These are phyloP conservation scores for Pleurostoma richardsiae DNA, from an alignment of 2,329 filamentous ascomycete species.

Conservation along the genomic window DNA sequence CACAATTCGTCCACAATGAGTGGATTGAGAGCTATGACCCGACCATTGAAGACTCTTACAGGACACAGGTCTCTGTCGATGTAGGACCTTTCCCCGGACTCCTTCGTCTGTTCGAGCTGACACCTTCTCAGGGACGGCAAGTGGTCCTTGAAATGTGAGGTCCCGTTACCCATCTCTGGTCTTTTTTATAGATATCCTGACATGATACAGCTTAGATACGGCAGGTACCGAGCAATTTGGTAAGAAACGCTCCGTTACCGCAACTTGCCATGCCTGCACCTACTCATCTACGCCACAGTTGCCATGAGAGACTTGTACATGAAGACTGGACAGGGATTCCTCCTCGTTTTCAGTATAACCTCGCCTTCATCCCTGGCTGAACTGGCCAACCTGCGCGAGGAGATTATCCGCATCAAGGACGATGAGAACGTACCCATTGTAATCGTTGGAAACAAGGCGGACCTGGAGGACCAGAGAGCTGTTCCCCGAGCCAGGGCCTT, in stretches of 20 bases:
- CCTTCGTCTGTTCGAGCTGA: conserved; percentile 19
- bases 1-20: conserved; percentile 90
- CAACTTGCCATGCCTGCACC: not conserved
- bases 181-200: conserved; percentile 16
- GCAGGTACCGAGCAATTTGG: conserved; percentile 91
- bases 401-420: conserved; percentile 88
- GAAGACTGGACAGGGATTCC: conserved; percentile 88
- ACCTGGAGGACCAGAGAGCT: conserved; percentile 78
- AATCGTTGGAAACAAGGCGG: conserved; percentile 87
- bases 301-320: conserved; percentile 80
- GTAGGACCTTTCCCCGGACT: conserved; percentile 47
- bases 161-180: conserved; percentile 13
- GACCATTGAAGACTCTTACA: conserved; percentile 73
- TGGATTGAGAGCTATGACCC: conserved; percentile 88
- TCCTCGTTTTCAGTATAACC: conserved; percentile 89
- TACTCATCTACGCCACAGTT: not conserved
- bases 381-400: conserved; percentile 74
- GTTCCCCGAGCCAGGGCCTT: conserved; percentile 78
- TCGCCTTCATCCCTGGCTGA: conserved; percentile 79
- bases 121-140: conserved; percentile 64
- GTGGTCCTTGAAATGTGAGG: conserved; percentile 84
- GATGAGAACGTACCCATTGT: conserved; percentile 82
- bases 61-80: conserved; percentile 74
- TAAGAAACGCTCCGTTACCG: conserved; percentile 39
- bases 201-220: conserved; percentile 64